Base-by-base conservation (phyloP, 2,329 filamentous ascomycete genomes). In the Lecanicillium sp. region DNA sequence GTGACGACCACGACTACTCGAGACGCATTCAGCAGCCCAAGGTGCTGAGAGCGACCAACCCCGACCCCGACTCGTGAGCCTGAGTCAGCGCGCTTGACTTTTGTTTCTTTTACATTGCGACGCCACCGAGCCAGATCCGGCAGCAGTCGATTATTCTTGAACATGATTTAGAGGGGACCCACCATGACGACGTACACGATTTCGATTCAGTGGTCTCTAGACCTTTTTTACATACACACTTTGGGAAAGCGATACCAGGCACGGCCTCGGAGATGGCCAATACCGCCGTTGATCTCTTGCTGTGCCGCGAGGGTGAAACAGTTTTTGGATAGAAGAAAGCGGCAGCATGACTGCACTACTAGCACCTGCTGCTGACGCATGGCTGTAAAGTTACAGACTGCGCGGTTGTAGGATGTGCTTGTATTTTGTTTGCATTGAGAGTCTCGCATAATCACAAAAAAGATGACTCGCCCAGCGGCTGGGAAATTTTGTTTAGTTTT, bases 1-100 rank as follows among this genome's bases (percentile, higher is more conserved):
- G 76, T 49, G 81, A 84, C 58, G 78, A 84, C 52, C 78, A 81
- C 50, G 81, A 84, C 55, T 84, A 84, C 58, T 83, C 80, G 32
- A 69, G 81, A 53, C 70, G 72, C 54, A 79, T 84, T 12, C 75
- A 75, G 42, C 67, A 72, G 36, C 71, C 74, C 9, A 68, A 75
- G 56, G 77, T 83, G 7, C 68, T 84, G n/a, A 71, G 80, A 54
- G 79, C 79, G 8, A 79, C 71, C 24, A 84, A 84, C 56, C 79
- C 81, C 3, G 79, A 84, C 55, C 77, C 77, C 1, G 64, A 58
- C 29, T 3, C 33, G 7, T 42, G 23, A 42, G 30, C 12, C 21
- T 39, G 19, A 17, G 15, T 11, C 21, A 27, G 10, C 17, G 14
- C 29, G n/a, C 24, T 35, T n/a, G 30, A 19, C 23, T 49, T 40